Conservation (phyloP, 805 yeast species). For the Lipomyces kockii region DNA sequence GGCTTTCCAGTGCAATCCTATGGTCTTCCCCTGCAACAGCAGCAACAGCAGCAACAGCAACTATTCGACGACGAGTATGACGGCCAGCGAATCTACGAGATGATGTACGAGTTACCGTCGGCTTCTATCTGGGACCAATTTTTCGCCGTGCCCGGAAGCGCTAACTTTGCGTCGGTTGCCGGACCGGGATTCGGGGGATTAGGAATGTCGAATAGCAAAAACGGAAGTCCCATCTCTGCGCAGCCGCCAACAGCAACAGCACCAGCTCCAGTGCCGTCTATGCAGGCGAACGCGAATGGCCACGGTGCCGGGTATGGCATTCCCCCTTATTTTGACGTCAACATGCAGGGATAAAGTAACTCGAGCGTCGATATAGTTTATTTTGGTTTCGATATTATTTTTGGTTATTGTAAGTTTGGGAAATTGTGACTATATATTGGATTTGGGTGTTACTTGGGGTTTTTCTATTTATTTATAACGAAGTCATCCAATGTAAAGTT, state of each 20-base stretch:
- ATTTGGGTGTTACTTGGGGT: not conserved
- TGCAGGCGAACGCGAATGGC: constrained; percentile 1
- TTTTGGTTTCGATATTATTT: not conserved
- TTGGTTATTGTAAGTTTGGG: not conserved
- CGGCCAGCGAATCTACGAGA: constrained; percentile 44
- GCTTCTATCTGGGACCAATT: constrained; percentile 46
- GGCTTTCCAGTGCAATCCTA: not conserved
- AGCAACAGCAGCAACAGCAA: constrained; percentile 22
- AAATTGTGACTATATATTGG: no score
- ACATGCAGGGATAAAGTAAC: not conserved
- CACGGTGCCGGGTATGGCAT: not conserved
- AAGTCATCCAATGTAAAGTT: not conserved
- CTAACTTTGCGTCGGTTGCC: constrained; percentile 18
- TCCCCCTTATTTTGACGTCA: constrained; percentile 1
- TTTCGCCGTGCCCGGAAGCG: constrained; percentile 38
- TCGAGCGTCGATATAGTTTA: not conserved
- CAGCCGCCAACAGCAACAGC: not conserved
- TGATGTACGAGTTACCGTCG: constrained; percentile 45
- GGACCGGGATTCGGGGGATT: constrained; percentile 28
- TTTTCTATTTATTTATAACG: not conserved
- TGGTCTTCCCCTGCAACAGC: constrained; percentile 7
- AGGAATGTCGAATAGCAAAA: not conserved
- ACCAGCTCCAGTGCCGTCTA: not conserved
- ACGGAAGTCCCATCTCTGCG: constrained; percentile 7
- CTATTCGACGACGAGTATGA: constrained; percentile 38